phyloP scores from a whole-genome alignment of 2,329 filamentous ascomycete genomes.

The Curvularia sp. region DNA sequence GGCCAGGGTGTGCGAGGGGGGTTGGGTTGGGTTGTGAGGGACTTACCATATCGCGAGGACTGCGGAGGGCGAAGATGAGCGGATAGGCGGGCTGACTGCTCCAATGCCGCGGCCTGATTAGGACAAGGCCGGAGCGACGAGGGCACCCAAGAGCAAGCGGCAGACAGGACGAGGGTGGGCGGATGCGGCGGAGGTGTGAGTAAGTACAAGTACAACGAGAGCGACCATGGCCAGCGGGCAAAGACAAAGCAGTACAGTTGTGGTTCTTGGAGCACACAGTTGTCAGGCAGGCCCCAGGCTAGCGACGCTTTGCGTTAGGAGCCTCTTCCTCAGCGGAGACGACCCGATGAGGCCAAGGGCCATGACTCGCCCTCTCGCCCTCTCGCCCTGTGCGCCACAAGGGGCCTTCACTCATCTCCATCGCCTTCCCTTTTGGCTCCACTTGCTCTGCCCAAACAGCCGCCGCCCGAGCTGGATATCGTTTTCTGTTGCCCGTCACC shows the following conservation, averaged over 20 bases:
- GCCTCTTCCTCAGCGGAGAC: constrained; percentile 2
- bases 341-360: constrained; percentile 8
- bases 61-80: constrained; percentile 21
- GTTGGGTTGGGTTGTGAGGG: no score
- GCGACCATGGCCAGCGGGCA: constrained; percentile 19
- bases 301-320: constrained; percentile 5
- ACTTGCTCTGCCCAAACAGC: constrained; percentile 6
- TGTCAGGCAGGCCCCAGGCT: constrained; percentile 13
- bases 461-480: not conserved
- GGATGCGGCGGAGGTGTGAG: constrained; percentile 15
- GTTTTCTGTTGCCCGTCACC: not conserved
- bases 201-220: constrained; percentile 13
- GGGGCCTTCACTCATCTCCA: not conserved
- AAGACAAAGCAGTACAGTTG: constrained; percentile 9
- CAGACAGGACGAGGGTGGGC: constrained; percentile 11
- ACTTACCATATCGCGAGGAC: constrained; percentile 38
- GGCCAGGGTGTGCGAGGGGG: not conserved
- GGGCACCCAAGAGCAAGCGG: constrained; percentile 23
- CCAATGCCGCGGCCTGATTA: constrained; percentile 31
- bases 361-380: no score
- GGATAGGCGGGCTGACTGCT: constrained; percentile 16
- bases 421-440: not conserved
- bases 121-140: constrained; percentile 15
- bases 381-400: constrained; percentile 3
- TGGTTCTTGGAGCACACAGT: constrained; percentile 11